Evolutionary conservation across 208 protist species (phyloP).

Genomic region (Trypanosoma avium): DNA sequence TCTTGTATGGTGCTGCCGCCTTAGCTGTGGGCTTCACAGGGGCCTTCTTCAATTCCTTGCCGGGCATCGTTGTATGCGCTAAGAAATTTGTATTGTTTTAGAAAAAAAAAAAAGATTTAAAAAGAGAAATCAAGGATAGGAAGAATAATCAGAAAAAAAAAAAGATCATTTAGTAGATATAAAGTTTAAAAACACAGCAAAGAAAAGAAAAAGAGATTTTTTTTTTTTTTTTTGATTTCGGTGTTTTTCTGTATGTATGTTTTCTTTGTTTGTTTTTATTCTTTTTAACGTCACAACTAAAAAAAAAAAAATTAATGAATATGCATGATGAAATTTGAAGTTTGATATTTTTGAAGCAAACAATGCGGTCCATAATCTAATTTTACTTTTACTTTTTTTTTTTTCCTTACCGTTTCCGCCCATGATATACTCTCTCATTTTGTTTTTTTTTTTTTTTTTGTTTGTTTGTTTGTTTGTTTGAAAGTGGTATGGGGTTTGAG

Average conservation of each 20-base stretch:
- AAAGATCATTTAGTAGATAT: too few relatives aligned
- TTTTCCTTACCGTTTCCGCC: neutral
- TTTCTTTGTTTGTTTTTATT: too few relatives aligned
- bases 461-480: neutral
- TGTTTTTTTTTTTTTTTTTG: constrained; percentile 2
- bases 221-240: too few relatives aligned
- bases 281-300: too few relatives aligned
- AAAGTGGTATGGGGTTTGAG: neutral
- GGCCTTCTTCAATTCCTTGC: constrained; percentile 85
- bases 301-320: too few relatives aligned
- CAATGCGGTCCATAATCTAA: neutral
- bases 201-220: too few relatives aligned
- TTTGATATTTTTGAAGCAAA: too few relatives aligned
- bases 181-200: too few relatives aligned
- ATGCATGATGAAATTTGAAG: too few relatives aligned
- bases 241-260: too few relatives aligned
- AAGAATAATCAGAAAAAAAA: neutral
- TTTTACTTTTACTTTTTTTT: constrained; percentile 1
- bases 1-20: constrained; percentile 81
- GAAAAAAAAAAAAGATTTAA: constrained; percentile 13
- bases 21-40: constrained; percentile 49
- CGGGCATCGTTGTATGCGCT: constrained; percentile 50
- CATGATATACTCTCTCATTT: constrained; percentile 1
- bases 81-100: neutral
- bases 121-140: constrained; percentile 13